Percentiles rank a stretch among this genome's conserved stretches.
Evolutionary conservation across 1,139 yeast genomes (phyloP).

Genomic region (Protomyces lactucae-debilis): DNA sequence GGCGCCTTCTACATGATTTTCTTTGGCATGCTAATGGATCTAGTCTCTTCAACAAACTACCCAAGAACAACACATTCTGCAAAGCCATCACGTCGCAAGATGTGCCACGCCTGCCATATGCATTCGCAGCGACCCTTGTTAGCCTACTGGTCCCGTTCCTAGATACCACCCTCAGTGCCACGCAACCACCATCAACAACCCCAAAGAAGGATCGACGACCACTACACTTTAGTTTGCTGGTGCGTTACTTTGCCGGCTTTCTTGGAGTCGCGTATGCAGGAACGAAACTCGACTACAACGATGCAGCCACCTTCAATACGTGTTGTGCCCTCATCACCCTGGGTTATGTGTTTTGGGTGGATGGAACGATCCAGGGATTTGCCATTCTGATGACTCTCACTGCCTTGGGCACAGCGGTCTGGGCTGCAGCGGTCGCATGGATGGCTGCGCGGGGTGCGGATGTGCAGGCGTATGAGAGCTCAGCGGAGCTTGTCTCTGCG

Average conservation of each 20-base stretch:
- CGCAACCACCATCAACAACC: not conserved
- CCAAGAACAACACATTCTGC: slow-evolving; percentile 9
- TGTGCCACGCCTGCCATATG: not conserved
- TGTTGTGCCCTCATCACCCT: slow-evolving; percentile 8
- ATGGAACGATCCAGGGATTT: not conserved
- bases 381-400: not conserved
- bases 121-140: not conserved
- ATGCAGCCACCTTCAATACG: slow-evolving; percentile 14
- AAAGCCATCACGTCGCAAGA: slow-evolving; percentile 1
- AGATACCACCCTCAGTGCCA: not conserved
- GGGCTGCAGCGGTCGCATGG: not conserved
- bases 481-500: not conserved
- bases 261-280: slow-evolving; percentile 22
- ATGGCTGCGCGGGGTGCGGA: not conserved
- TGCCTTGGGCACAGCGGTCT: not conserved
- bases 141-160: slow-evolving; percentile 3
- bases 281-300: slow-evolving; percentile 16
- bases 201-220: not conserved
- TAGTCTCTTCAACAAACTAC: slow-evolving; percentile 13
- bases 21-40: not conserved
- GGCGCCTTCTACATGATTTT: too few species aligned
- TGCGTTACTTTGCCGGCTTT: slow-evolving; percentile 20
- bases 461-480: not conserved
- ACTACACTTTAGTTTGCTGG: not conserved
- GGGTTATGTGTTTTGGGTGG: not conserved